A percentile compares a stretch with the other conserved stretches of the same genome.
Conservation (phyloP, 208 protist species). For the Trypanosoma lewisi region DNA sequence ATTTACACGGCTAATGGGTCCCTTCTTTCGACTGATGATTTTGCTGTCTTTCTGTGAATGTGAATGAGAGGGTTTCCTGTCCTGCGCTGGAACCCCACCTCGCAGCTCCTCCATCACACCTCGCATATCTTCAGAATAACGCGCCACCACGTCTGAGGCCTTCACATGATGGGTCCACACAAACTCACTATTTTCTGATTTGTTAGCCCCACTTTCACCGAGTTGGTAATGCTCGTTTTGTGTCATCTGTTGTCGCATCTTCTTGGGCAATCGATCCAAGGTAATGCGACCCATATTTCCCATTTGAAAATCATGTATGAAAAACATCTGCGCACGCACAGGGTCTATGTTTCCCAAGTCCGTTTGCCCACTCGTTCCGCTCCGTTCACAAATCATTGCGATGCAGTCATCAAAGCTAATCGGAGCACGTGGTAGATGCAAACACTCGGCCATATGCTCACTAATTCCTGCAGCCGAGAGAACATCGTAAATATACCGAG, state of each 20-base stretch:
- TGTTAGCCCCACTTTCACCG: not conserved
- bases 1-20: conserved; percentile 69
- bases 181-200: conserved; percentile 25
- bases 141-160: conserved; percentile 66
- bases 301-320: conserved; percentile 85
- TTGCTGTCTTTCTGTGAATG: conserved; percentile 20
- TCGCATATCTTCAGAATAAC: conserved; percentile 81
- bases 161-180: conserved; percentile 73
- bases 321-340: conserved; percentile 62
- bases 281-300: conserved; percentile 82
- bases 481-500: conserved; percentile 86
- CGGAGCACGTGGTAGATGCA: conserved; percentile 76
- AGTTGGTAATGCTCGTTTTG: conserved; percentile 12
- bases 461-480: conserved; percentile 48
- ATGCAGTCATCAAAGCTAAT: conserved; percentile 90
- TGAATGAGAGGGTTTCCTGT: not conserved
- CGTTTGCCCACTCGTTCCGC: conserved; percentile 76
- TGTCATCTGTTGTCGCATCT: conserved; percentile 30
- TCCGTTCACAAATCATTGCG: conserved; percentile 87
- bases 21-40: conserved; percentile 82
- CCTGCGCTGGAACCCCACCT: conserved; percentile 27
- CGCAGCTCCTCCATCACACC: conserved; percentile 61
- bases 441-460: conserved; percentile 85
- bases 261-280: conserved; percentile 73
- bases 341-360: conserved; percentile 81